Conservation (phyloP, 1,139 yeast genomes). For the Hansenula sp. region DNA sequence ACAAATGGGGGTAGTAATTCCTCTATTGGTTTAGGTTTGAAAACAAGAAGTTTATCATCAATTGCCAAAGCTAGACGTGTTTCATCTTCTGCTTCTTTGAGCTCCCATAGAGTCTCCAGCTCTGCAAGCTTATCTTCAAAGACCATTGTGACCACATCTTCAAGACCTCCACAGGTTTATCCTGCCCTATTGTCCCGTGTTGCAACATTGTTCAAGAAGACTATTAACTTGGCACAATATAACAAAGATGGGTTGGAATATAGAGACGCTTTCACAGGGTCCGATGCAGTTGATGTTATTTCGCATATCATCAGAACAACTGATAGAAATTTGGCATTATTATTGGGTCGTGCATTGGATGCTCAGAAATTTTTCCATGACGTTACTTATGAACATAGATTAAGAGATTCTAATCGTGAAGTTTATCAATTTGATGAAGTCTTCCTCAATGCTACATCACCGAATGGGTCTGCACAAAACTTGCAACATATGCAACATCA, state of each 20-base stretch:
- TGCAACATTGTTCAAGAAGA: constrained; percentile 72
- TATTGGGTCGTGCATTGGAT: constrained; percentile 88
- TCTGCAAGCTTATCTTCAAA: constrained; percentile 18
- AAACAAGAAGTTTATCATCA: constrained; percentile 32
- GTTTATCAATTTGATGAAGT: constrained; percentile 81
- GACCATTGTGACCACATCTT: constrained; percentile 19
- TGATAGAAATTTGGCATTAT: constrained; percentile 83
- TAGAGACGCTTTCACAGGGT: constrained; percentile 92
- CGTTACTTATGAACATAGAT: constrained; percentile 89
- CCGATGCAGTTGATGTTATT: constrained; percentile 88
- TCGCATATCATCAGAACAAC: constrained; percentile 83
- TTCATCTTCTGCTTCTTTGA: constrained; percentile 26
- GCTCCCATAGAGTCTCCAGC: constrained; percentile 22
- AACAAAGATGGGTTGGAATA: constrained; percentile 93
- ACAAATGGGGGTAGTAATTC: constrained; percentile 10
- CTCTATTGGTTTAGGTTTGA: constrained; percentile 30
- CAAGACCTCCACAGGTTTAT: constrained; percentile 63
- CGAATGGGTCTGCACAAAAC: constrained; percentile 1
- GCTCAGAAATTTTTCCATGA: constrained; percentile 95
- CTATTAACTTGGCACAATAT: constrained; percentile 69
- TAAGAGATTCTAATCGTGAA: constrained; percentile 84
- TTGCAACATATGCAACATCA: constrained; percentile 7
- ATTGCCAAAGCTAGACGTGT: constrained; percentile 27
- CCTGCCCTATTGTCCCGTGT: constrained; percentile 89
- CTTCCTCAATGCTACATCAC: constrained; percentile 14